These are phyloP conservation scores for Hypoxylon sp. DNA, from an alignment of 2,329 filamentous ascomycete species.

Conservation along the genomic window DNA sequence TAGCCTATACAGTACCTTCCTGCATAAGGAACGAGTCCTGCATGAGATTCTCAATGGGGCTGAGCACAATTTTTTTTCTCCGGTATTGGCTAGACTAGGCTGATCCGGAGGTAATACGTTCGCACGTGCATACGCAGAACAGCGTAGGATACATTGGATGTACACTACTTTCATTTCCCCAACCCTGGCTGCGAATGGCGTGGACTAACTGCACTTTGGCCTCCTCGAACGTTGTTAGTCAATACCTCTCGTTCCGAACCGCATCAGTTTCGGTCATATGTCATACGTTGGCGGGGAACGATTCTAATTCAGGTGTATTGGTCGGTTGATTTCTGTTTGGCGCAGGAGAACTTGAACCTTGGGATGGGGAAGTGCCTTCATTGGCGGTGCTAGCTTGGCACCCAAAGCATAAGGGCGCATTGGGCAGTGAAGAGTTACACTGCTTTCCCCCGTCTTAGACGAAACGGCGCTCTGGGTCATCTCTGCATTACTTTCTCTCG, in stretches of 20 bases:
- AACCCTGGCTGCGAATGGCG: slow-evolving; percentile 30
- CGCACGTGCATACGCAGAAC: slow-evolving; percentile 40
- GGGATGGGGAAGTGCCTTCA: slow-evolving; percentile 38
- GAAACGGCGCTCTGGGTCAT: slow-evolving; percentile 44
- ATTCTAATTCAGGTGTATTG: slow-evolving; percentile 34
- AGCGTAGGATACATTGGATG: slow-evolving; percentile 35
- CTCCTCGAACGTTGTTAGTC: slow-evolving; percentile 32
- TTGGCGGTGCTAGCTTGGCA: slow-evolving; percentile 44
- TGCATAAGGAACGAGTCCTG: slow-evolving; percentile 30
- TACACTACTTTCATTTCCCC: slow-evolving; percentile 38
- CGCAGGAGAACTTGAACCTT: slow-evolving; percentile 40
- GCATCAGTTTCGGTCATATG: slow-evolving; percentile 23
- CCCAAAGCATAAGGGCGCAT: slow-evolving; percentile 41
- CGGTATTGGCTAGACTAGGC: slow-evolving; percentile 42
- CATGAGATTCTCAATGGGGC: slow-evolving; percentile 31
- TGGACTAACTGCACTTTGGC: slow-evolving; percentile 24
- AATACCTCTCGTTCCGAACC: slow-evolving; percentile 27
- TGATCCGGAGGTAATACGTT: slow-evolving; percentile 42
- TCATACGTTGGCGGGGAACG: slow-evolving; percentile 26
- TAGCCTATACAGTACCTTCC: slow-evolving; percentile 26
- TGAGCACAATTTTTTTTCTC: slow-evolving; percentile 37
- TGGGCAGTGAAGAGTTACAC: slow-evolving; percentile 46
- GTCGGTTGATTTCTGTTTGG: slow-evolving; percentile 41
- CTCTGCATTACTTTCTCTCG: slow-evolving; percentile 41
- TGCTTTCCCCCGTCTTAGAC: slow-evolving; percentile 42